Evolutionary conservation across 202 grass and related monocot species (phyloP), one percentile per base, ranked within the genome.

Genomic region (Panicum virgatum): DNA sequence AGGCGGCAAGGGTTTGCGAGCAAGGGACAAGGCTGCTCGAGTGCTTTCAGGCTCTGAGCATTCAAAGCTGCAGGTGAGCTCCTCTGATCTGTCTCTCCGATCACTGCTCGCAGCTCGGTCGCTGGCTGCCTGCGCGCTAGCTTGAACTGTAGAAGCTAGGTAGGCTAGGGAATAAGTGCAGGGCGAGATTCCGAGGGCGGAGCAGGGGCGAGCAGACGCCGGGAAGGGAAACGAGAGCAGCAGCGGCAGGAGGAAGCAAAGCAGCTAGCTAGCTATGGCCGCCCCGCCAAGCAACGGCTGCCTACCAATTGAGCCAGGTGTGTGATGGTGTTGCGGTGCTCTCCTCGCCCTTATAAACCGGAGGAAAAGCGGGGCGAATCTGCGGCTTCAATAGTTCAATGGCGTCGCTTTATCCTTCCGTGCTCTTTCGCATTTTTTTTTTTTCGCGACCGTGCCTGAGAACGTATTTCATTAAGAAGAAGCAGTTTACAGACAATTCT

Each of bases 1-100:
- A 89, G 77, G 82, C 56, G 18, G 56, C 82, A 88, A 73, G 52
- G 81, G 18, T 60, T 88, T 61, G 81, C 76, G 51, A 46, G 80
- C 64, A 69, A 76, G 44, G 62, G 69, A 56, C 69, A 80, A 68
- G 59, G 57, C 62, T 63, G 57, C 62, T 65, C 34, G 40, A 78
- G 66, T 62, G 58, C 32, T 78, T 66, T 32, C 67, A 66, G 22
- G 48, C 36, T 34, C 57, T 62, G 61, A 16, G 69, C 22, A 39
- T 81, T 85, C 82, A 71, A 81, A 85, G 68, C 60, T 34, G 54
- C 83, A 59, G 50, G 19, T 62, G 16, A 27, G 29, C 64, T 6
- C 14, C 45, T 23, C 44, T 25, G 12, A 7, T 42, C 64, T 42
- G 12, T n/a, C 18, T 15, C 50, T 54, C 70, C 3, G 2, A 1